A percentile compares a stretch with the other conserved stretches of the same genome.
These are phyloP conservation scores for Erodium texanum DNA, from an alignment of 441 rosid genomes.

Conservation along the genomic window DNA sequence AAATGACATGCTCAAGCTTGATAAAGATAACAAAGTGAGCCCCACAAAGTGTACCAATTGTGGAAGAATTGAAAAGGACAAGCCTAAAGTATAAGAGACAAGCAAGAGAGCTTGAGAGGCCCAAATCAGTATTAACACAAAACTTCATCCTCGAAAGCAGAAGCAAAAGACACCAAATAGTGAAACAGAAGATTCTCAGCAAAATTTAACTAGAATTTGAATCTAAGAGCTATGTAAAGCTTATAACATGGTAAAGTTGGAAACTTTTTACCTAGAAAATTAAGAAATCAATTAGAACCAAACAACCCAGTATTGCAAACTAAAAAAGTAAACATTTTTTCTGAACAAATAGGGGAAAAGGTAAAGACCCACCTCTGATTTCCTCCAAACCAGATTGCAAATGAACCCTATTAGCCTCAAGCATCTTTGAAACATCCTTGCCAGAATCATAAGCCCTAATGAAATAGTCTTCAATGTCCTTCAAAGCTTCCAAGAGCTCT, in stretches of 20 bases:
- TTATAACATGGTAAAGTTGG: no score
- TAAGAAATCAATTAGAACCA: no score
- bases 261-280: no score
- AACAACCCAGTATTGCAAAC: no score
- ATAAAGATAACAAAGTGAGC: neutral
- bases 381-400: constrained; percentile 50
- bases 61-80: neutral
- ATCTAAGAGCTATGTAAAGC: no score
- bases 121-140: neutral
- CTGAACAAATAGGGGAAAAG: neutral
- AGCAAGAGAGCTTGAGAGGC: no score
- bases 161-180: neutral
- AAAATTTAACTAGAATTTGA: no score
- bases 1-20: neutral
- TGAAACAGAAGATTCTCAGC: neutral
- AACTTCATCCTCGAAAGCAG: neutral
- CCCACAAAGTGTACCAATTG: neutral
- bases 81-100: neutral
- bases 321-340: neutral
- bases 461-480: constrained; percentile 58
- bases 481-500: constrained; percentile 63
- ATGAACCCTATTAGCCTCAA: constrained; percentile 51
- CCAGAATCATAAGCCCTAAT: constrained; percentile 70
- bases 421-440: constrained; percentile 65
- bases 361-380: constrained; percentile 41